Percentiles rank a stretch among this genome's conserved stretches.
Conservation (phyloP, 805 yeast genomes). For the Ogataea salicorniae region DNA sequence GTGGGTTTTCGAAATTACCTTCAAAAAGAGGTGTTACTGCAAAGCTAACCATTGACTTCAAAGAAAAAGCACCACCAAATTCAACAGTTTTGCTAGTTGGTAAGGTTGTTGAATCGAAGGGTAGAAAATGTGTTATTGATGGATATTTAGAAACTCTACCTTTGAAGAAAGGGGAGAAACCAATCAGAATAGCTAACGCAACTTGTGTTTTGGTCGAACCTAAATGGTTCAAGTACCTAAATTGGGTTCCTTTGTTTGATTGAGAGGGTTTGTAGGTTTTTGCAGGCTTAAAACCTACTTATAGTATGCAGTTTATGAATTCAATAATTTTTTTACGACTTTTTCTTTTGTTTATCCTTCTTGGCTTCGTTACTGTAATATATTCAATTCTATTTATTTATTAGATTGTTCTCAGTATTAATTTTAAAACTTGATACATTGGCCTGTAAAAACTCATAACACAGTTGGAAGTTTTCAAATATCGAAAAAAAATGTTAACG, state of each 20-base stretch:
- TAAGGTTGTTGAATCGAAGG: slow-evolving; percentile 57
- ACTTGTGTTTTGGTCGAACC: slow-evolving; percentile 79
- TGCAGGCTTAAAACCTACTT: background rate
- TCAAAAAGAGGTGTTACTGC: slow-evolving; percentile 88
- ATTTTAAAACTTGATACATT: too few relatives aligned
- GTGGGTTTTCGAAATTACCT: slow-evolving; percentile 82
- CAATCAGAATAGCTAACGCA: slow-evolving; percentile 44
- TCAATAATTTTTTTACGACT: too few relatives aligned
- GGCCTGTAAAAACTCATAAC: too few relatives aligned
- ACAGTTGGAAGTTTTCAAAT: too few relatives aligned
- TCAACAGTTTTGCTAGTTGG: slow-evolving; percentile 65
- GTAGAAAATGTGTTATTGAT: slow-evolving; percentile 75
- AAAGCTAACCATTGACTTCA: slow-evolving; percentile 56
- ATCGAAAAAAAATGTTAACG: too few relatives aligned
- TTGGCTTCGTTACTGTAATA: too few relatives aligned
- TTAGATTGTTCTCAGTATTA: too few relatives aligned
- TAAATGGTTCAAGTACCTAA: slow-evolving; percentile 73
- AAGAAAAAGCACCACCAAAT: slow-evolving; percentile 54
- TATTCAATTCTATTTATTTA: too few relatives aligned
- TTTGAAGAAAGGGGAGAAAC: slow-evolving; percentile 9
- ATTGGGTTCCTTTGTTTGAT: slow-evolving; percentile 43
- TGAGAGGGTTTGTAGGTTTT: slow-evolving; percentile 1
- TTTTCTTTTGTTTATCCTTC: too few relatives aligned
- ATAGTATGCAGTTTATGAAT: too few relatives aligned
- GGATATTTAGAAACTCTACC: slow-evolving; percentile 59